Percentiles rank a stretch among this genome's conserved stretches.
These are phyloP conservation scores for Solanum hybrid DNA, from an alignment of 305 asterid genomes.

Conservation along the genomic window DNA sequence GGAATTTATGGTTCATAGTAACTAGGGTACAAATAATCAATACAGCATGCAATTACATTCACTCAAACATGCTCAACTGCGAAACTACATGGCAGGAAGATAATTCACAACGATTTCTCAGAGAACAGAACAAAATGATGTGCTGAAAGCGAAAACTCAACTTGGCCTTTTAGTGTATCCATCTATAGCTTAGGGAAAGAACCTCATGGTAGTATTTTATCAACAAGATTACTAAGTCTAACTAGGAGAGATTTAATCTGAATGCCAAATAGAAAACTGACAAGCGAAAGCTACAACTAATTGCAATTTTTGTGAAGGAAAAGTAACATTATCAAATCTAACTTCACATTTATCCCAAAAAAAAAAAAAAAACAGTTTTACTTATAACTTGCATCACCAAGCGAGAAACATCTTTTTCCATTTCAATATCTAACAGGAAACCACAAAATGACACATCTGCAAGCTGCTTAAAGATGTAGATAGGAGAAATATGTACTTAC, in stretches of 20 bases:
- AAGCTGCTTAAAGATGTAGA: not conserved
- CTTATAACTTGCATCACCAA: not conserved
- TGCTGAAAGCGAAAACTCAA: not conserved
- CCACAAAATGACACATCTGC: not conserved
- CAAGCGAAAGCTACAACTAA: not conserved
- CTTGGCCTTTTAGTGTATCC: not conserved
- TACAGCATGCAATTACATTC: not conserved
- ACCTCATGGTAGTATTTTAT: not conserved
- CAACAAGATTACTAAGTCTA: not conserved
- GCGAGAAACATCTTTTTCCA: not conserved
- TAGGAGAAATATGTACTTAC: constrained; percentile 37
- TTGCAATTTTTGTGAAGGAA: not conserved
- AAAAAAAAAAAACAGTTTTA: not conserved
- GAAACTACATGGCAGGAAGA: not conserved
- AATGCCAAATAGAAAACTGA: not conserved
- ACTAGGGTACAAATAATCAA: not conserved
- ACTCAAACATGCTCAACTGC: not conserved
- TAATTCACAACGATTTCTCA: not conserved
- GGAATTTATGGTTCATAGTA: not conserved
- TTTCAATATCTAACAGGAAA: not conserved
- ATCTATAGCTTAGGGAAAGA: not conserved
- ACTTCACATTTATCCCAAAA: too few species aligned
- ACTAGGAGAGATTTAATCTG: not conserved
- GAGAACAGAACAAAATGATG: not conserved
- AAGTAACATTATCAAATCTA: not conserved